Evolutionary conservation across 2,329 filamentous ascomycete genomes (phyloP), one percentile per base, ranked within the genome.

Genomic region (Aspergillus ruber): DNA sequence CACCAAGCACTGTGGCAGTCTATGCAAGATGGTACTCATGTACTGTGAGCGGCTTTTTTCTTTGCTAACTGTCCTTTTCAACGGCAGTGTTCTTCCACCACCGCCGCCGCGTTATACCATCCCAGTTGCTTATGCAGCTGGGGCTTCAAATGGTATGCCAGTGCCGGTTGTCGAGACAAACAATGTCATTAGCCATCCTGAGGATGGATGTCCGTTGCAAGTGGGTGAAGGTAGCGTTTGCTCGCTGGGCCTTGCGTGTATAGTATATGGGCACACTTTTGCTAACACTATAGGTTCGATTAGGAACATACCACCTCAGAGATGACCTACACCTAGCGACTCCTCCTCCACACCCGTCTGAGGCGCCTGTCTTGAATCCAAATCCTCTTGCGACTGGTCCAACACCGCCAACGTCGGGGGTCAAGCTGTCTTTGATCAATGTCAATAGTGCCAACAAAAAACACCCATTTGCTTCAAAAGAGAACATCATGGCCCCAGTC

Each of bases 251-350:
- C 50, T 12, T 18, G 13, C 9, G 15, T 25, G 36, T n/a, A 13
- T 25, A 15, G 32, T 17, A 25, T 41, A 10, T 15, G 33, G 8
- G n/a, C 29, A 44, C 32, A 44, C 25, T 25, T 25, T 49, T 49
- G 51, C 57, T 61, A 47, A 62, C 45, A 53, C 52, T 51, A 58
- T 59, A 49, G 41, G 54, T 21, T 39, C 25, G 20, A n/a, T 46
- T 58, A 93, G 89, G 90, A 61, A 91, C 88, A 51, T 98, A 98
- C 63, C 79, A 87, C 18, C 80, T 97, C 39, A 86, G 90, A 66
- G 91, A 98, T 70, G 88, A 95, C 66, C 75, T 98, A 23, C 86
- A 90, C 57, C 84, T 98, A 48, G 91, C 93, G 40, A 96, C 90
- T 29, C 93, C 93, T 48, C 91, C 91, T 53, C 90, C 90, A 12